These are phyloP conservation scores for Mycena maculata DNA, from an alignment of 768 basidiomycete genomes.

Conservation along the genomic window DNA sequence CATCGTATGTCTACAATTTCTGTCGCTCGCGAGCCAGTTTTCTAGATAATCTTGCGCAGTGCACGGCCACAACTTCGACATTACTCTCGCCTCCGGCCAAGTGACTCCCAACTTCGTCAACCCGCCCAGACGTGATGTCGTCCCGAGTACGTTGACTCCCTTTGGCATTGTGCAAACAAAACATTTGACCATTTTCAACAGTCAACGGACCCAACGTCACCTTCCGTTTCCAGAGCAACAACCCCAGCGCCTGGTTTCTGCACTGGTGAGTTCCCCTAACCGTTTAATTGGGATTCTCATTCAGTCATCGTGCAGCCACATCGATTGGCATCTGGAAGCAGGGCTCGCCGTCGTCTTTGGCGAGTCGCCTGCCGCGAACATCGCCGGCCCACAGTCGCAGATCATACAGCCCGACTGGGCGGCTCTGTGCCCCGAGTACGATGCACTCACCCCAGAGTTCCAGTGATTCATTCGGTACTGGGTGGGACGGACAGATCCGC, in stretches of 20 bases:
- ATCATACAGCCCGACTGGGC: constrained; percentile 47
- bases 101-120: constrained; percentile 20
- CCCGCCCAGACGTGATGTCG: constrained; percentile 22
- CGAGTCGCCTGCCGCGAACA: constrained; percentile 43
- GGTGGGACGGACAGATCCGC: too few species aligned
- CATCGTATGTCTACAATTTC: constrained; percentile 27
- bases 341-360: constrained; percentile 51
- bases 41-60: constrained; percentile 32
- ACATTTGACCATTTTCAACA: not conserved
- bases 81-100: constrained; percentile 1
- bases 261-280: constrained; percentile 46
- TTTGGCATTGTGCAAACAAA: not conserved
- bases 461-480: too few species aligned
- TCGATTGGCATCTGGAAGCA: constrained; percentile 52
- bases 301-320: constrained; percentile 39
- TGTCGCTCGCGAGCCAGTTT: too few species aligned
- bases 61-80: constrained; percentile 30
- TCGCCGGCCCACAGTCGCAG: constrained; percentile 44
- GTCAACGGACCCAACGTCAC: constrained; percentile 51
- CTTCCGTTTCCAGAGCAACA: constrained; percentile 57
- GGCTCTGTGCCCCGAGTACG: constrained; percentile 44
- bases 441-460: constrained; percentile 40
- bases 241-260: constrained; percentile 71
- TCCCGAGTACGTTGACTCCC: constrained; percentile 17
- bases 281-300: not conserved